Evolutionary conservation across 2,329 filamentous ascomycete genomes (phyloP).

Genomic region (Macrophomina pseudophaseolina): DNA sequence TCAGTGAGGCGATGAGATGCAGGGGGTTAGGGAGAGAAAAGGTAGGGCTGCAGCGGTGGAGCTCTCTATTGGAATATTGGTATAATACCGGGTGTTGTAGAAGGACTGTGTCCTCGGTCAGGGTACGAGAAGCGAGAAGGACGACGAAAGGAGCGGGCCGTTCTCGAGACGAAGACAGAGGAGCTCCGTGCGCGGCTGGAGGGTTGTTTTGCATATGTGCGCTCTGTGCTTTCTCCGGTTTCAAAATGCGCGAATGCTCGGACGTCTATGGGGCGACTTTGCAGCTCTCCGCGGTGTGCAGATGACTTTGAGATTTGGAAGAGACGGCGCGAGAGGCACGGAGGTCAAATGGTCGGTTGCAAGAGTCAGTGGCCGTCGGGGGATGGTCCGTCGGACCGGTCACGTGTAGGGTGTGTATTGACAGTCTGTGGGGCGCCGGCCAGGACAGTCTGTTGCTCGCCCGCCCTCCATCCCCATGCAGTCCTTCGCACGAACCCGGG

Average conservation of each 20-base stretch:
- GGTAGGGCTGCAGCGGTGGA: background rate
- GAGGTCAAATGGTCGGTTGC: background rate
- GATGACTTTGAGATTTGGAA: constrained; percentile 3
- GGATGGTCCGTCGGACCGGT: background rate
- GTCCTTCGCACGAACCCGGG: background rate
- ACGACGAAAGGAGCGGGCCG: background rate
- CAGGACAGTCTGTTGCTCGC: background rate
- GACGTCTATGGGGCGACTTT: background rate
- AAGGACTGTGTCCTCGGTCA: background rate
- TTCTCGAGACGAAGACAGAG: background rate
- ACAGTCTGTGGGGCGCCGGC: constrained; percentile 3
- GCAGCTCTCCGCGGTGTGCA: background rate
- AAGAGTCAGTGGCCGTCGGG: constrained; percentile 1
- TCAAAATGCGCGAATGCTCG: constrained; percentile 4
- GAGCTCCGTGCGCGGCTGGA: background rate
- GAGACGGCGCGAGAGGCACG: background rate
- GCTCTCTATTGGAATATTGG: background rate
- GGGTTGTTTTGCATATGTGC: background rate
- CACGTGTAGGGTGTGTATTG: background rate
- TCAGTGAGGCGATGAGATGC: background rate
- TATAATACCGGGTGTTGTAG: background rate
- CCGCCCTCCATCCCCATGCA: background rate
- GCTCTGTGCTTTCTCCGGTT: constrained; percentile 2
- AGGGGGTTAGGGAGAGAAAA: background rate
- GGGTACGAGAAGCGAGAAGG: background rate